Evolutionary conservation across 345 rosid species (phyloP), one percentile per base, ranked within the genome.

Genomic region (Turnera subulata): DNA sequence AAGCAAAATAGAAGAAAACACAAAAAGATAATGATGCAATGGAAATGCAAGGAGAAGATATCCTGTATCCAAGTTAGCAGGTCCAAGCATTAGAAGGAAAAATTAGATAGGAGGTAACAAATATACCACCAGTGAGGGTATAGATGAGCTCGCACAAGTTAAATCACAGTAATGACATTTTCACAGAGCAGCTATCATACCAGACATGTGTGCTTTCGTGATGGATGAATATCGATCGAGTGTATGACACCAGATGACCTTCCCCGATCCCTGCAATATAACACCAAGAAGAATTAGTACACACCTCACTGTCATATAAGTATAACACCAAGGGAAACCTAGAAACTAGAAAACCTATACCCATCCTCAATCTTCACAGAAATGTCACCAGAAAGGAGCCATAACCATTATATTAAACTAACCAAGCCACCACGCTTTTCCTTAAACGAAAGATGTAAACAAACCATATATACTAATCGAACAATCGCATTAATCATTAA

Each of bases 211-310:
- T 92, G 95, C 76, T 92, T 92, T 49, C 96, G 71, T 1, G 94
- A 92, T 53, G 93, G 86, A 73, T 89, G 97, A 73, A 92, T 81
- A 72, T 92, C 97, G 69, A 92, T 61, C 1, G 97, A 89, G 68
- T 89, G 97, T 12, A 89, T 73, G 61, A 89, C 59, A 19, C 93
- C 98, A 61, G 84, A 78, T 56, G 73, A 70, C 68, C 62, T 80
- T 35, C 86, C 95, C 58, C 75, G 83, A 63, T 76, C 65, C 84
- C 96, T 92, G 73, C 69, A 77, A 69, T 13, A 65, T 42, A 46
- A 63, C n/a, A 33, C 53, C 39, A 64, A 46, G 13, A 26, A 39
- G 51, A 51, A 47, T 54, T 33, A 22, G 33, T 17, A 62, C 16
- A 25, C 14, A 48, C 18, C 37, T 15, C 13, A 0, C 42, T 6